A percentile compares a stretch with the other conserved stretches of the same genome.
These are phyloP conservation scores for Suillus cothurnatus DNA, from an alignment of 768 basidiomycete genomes.

Conservation along the genomic window DNA sequence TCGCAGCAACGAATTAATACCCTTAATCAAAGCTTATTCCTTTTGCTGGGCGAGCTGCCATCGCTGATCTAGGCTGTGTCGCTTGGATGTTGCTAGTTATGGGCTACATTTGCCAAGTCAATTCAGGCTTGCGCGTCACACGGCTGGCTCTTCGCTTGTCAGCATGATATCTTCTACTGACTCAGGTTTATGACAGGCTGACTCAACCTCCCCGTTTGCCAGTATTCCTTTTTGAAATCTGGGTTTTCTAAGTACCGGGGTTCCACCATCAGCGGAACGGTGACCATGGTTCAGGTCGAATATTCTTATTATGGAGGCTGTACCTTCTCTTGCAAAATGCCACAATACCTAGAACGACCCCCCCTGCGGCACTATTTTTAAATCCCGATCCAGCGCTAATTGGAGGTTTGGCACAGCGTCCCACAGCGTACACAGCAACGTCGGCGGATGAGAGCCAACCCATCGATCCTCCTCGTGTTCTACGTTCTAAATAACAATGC, in stretches of 20 bases:
- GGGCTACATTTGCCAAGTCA: background rate
- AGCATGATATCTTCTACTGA: background rate
- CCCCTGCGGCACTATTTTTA: background rate
- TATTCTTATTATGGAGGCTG: background rate
- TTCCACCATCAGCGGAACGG: background rate
- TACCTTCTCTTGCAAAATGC: background rate
- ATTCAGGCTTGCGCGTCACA: background rate
- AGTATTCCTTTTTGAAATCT: background rate
- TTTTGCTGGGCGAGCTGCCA: background rate
- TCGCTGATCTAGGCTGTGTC: background rate
- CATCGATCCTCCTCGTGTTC: background rate
- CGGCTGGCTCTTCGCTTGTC: background rate
- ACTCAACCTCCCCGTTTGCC: background rate
- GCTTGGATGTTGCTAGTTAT: background rate
- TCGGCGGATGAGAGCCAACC: background rate
- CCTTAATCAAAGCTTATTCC: background rate
- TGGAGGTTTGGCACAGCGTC: background rate
- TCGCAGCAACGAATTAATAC: background rate
- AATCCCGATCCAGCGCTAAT: background rate
- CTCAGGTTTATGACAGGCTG: background rate
- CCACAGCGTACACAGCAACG: conserved; percentile 1
- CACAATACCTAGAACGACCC: background rate
- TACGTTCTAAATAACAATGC: background rate
- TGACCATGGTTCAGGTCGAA: background rate
- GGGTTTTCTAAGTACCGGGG: background rate